phyloP scores from a whole-genome alignment of 257 asterid species.

The Solanum medicagineum region DNA sequence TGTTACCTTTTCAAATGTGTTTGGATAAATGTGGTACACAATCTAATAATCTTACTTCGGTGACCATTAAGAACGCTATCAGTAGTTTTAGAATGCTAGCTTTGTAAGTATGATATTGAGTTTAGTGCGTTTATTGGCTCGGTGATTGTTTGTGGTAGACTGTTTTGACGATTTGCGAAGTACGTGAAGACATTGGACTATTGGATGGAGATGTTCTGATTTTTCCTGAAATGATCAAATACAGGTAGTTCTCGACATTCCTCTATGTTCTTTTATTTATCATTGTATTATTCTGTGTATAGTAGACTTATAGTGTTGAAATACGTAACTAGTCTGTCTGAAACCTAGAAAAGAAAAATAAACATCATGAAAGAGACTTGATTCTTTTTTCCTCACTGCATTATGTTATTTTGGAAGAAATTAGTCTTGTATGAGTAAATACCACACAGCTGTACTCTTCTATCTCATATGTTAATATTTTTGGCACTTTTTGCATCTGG shows the following conservation, averaged over 20 bases:
- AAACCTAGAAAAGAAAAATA: not conserved
- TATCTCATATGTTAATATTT: not conserved
- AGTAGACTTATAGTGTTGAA: not conserved
- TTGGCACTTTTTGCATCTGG: not conserved
- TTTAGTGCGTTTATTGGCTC: not conserved
- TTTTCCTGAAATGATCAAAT: conserved; percentile 82
- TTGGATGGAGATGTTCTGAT: conserved; percentile 76
- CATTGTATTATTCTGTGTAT: not conserved
- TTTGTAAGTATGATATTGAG: not conserved
- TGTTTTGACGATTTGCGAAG: conserved; percentile 82
- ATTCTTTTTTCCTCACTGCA: not conserved
- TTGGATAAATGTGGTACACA: not conserved
- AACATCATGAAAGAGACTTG: not conserved
- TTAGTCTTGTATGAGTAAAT: not conserved
- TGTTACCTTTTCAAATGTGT: not conserved
- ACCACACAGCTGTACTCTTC: not conserved
- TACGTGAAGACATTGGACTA: conserved; percentile 37
- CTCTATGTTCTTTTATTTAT: not conserved
- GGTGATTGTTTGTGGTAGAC: conserved; percentile 36
- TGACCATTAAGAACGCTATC: not conserved
- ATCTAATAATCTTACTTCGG: not conserved
- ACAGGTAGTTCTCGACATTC: conserved; percentile 37
- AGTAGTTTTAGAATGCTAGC: not conserved
- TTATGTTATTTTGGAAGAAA: not conserved
- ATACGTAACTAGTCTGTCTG: not conserved